phyloP scores from a whole-genome alignment of 192 early-diverging fungal genomes.

The Linnemannia zychae region DNA sequence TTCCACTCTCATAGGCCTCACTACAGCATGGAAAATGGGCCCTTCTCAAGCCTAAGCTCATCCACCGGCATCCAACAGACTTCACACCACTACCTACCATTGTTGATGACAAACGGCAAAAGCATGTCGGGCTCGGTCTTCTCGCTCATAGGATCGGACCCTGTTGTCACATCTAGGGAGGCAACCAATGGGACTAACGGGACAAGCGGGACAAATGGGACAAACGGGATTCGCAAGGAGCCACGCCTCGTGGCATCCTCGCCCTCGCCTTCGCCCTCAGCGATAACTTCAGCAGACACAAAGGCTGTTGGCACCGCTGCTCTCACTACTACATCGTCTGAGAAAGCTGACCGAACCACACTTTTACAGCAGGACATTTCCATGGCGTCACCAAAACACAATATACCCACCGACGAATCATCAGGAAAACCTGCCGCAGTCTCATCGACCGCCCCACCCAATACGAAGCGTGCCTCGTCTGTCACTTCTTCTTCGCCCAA shows the following conservation, averaged over 20 bases:
- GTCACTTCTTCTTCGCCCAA: neutral
- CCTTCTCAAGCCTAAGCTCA: slow-evolving; percentile 30
- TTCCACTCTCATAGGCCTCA: slow-evolving; percentile 11
- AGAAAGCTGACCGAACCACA: neutral
- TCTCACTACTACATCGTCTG: neutral
- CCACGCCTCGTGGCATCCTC: neutral
- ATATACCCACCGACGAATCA: slow-evolving; percentile 12
- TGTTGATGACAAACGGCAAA: slow-evolving; percentile 42
- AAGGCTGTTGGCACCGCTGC: neutral
- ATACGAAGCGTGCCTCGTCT: neutral
- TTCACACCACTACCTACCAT: slow-evolving; percentile 43
- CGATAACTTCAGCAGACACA: neutral
- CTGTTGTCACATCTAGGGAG: slow-evolving; percentile 1
- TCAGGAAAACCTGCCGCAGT: neutral
- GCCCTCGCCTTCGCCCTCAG: neutral
- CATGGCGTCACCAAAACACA: neutral
- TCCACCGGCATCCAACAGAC: slow-evolving; percentile 35
- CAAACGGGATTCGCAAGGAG: neutral
- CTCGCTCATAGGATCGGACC: slow-evolving; percentile 30
- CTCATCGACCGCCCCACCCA: neutral
- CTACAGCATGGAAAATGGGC: slow-evolving; percentile 50
- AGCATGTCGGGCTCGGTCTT: slow-evolving; percentile 39
- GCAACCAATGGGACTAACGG: neutral
- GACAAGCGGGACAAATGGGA: neutral
- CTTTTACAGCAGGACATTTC: neutral